Base-by-base conservation (phyloP, 306 rosid genomes). In the Casuarina equisetifolia region DNA sequence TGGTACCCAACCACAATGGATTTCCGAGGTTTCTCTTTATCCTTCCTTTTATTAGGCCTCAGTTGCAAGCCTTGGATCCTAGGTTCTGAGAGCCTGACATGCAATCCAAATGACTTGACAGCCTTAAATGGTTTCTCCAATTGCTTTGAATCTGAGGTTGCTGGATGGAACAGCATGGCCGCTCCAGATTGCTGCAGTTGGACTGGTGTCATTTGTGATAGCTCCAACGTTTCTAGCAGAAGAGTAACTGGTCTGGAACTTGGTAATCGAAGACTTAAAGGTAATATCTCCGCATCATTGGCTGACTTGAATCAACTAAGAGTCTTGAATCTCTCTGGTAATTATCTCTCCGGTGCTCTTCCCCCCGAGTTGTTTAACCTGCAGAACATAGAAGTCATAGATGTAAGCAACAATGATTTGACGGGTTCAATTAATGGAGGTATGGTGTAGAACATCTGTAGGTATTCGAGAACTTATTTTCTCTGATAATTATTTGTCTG, bases 111-210 rank as follows among this genome's bases (percentile, higher is more conserved):
- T 36, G 89, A 85, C 55, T 48, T 74, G 62, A 68, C 12, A 3
- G 82, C 75, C n/a, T 53, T 86, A 67, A 54, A 54, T 11, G 82
- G 57, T 36, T 83, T 81, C 70, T 73, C 15, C 78, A 59, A 44
- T 2, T 78, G 36, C 40, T n/a, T 86, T 35, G 50, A 69, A 13
- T 50, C 70, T 2, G 6, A 3, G 42, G 48, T 72, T 79, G 57
- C 51, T 2, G 32, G 43, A 12, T 83, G 85, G 90, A 76, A 79
- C 16, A 32, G 7, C 25, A 75, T 58, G 11, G 36, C 25, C 50
- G 74, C 59, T 35, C 70, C 76, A n/a, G 43, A 67, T 73, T 84
- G 87, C 74, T 84, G 80, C 62, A 73, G 11, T 6, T 84, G 82
- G 76, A 9, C 43, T 40, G 87, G 87, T 46, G 52, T 84, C 58